Conservation (phyloP, 2,329 filamentous ascomycete species). For the Monilinia laxa region DNA sequence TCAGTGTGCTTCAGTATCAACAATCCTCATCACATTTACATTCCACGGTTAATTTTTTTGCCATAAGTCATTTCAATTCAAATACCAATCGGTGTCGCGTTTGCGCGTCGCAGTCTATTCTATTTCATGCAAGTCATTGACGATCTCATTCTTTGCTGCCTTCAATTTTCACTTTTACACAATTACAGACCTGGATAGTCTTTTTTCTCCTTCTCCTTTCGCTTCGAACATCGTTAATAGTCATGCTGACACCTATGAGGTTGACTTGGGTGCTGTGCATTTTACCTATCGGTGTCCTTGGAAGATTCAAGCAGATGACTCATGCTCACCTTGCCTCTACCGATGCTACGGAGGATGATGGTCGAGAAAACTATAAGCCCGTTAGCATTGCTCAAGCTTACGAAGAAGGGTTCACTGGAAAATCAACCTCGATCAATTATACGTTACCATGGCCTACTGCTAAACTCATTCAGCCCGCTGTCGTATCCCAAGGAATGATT, state of each 20-base stretch:
- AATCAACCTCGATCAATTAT: constrained; percentile 20
- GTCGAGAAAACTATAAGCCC: background rate
- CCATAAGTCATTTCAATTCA: background rate
- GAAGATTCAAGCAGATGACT: background rate
- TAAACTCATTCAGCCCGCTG: constrained; percentile 20
- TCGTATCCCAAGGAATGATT: constrained; percentile 28
- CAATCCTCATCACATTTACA: constrained; percentile 10
- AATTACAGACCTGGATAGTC: constrained; percentile 12
- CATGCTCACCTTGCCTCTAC: background rate
- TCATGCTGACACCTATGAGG: background rate
- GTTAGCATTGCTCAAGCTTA: background rate
- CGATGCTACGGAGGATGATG: background rate
- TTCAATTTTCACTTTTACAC: constrained; percentile 1
- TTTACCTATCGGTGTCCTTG: background rate
- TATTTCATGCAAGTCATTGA: constrained; percentile 7
- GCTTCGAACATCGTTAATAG: background rate
- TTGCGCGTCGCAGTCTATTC: background rate
- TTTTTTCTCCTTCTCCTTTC: background rate
- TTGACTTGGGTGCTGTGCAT: constrained; percentile 11
- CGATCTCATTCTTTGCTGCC: constrained; percentile 8
- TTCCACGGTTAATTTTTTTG: constrained; percentile 6
- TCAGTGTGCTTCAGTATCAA: constrained; percentile 5
- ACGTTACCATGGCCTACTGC: constrained; percentile 25
- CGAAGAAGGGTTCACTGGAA: constrained; percentile 1
- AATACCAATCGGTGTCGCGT: background rate